phyloP scores from a whole-genome alignment of 2,329 filamentous ascomycete species.

The Aspergillus awamori region DNA sequence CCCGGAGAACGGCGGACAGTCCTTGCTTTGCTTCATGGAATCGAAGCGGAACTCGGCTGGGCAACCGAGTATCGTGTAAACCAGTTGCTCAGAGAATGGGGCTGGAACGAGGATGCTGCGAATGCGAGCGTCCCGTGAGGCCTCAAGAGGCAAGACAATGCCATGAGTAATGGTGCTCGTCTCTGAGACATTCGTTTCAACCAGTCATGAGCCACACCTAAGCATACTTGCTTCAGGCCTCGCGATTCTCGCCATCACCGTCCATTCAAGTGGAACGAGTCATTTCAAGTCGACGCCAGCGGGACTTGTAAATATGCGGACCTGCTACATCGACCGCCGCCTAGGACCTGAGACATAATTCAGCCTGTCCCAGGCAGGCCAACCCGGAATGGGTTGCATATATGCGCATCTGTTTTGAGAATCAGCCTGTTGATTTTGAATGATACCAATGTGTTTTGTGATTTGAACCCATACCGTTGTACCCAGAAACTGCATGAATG shows the following conservation, averaged over 20 bases:
- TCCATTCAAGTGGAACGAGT: not conserved
- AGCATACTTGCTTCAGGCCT: not conserved
- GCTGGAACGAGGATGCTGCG: slow-evolving; percentile 30
- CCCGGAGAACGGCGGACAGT: slow-evolving; percentile 58
- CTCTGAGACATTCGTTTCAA: not conserved
- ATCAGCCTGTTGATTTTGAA: not conserved
- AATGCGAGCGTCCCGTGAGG: not conserved
- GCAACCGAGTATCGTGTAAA: slow-evolving; percentile 64
- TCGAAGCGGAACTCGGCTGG: slow-evolving; percentile 67
- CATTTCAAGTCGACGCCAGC: not conserved
- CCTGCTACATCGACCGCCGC: not conserved
- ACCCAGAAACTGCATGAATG: not conserved
- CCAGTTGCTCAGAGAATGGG: slow-evolving; percentile 52
- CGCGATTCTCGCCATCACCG: not conserved
- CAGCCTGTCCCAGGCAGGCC: not conserved
- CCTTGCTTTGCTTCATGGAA: slow-evolving; percentile 57
- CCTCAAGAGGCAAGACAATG: not conserved
- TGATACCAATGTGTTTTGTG: slow-evolving; percentile 5
- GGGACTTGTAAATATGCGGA: not conserved
- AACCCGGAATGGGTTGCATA: not conserved
- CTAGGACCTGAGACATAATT: not conserved
- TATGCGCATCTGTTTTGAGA: slow-evolving; percentile 4
- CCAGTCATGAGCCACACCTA: not conserved
- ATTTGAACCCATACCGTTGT: not conserved
- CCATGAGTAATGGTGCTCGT: not conserved